These are phyloP conservation scores for Chrysanthemum makinoi DNA, from an alignment of 129 eudicot species.

Conservation along the genomic window DNA sequence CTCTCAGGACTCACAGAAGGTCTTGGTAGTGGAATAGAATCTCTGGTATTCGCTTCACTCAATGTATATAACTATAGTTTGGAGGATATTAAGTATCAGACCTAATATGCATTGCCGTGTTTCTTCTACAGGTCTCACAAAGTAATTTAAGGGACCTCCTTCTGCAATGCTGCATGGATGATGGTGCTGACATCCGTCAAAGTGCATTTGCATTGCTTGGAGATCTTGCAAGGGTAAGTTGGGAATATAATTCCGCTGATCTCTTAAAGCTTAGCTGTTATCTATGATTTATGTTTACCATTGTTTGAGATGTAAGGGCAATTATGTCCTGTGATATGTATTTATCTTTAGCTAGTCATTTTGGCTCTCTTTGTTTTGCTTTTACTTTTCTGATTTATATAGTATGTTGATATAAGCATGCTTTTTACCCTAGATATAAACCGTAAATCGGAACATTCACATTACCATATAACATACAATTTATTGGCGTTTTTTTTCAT, in stretches of 20 bases:
- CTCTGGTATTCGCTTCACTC: conserved; percentile 56
- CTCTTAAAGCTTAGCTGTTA: neutral
- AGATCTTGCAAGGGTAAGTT: conserved; percentile 97
- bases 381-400: neutral
- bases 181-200: conserved; percentile 79
- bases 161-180: conserved; percentile 94
- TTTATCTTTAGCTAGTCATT: neutral
- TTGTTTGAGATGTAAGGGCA: neutral
- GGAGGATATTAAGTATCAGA: neutral
- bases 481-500: conserved; percentile 24
- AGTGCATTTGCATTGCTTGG: conserved; percentile 99
- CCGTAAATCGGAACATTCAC: neutral
- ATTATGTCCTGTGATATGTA: neutral
- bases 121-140: conserved; percentile 67
- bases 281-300: neutral
- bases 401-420: conserved; percentile 10
- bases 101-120: neutral
- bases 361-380: neutral
- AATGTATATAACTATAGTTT: neutral
- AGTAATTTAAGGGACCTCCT: conserved; percentile 89
- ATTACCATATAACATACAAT: conserved; percentile 2
- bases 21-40: conserved; percentile 92
- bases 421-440: neutral
- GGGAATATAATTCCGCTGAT: conserved; percentile 13
- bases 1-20: conserved; percentile 94